These are phyloP conservation scores for Apiospora aurea DNA, from an alignment of 2,329 filamentous ascomycete species.

Conservation along the genomic window DNA sequence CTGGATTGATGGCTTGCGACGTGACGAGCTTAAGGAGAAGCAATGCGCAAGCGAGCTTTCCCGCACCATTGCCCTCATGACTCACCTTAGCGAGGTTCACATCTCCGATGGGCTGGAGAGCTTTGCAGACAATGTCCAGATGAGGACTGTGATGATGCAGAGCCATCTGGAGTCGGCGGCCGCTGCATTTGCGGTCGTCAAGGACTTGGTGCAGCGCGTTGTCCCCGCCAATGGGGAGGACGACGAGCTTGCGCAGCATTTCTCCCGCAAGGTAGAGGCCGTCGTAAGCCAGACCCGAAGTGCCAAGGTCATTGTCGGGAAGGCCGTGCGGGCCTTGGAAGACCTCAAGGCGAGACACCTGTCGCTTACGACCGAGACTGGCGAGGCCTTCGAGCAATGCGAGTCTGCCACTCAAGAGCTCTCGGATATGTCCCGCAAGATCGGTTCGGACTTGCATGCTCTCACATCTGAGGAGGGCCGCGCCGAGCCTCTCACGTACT, in stretches of 20 bases:
- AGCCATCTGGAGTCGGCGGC: conserved; percentile 83
- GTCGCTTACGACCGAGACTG: conserved; percentile 72
- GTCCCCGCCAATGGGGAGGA: conserved; percentile 65
- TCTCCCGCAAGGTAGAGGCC: conserved; percentile 73
- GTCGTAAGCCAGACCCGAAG: conserved; percentile 80
- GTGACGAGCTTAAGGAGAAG: conserved; percentile 85
- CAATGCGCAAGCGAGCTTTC: conserved; percentile 83
- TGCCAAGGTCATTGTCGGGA: conserved; percentile 82
- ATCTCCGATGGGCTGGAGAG: conserved; percentile 73
- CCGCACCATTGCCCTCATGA: conserved; percentile 83
- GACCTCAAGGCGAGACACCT: conserved; percentile 80
- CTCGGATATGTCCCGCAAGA: conserved; percentile 68
- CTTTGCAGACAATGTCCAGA: conserved; percentile 81
- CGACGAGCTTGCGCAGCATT: conserved; percentile 71
- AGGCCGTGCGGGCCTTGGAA: conserved; percentile 77
- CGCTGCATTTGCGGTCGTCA: conserved; percentile 68
- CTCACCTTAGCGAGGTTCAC: conserved; percentile 84
- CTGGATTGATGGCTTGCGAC: conserved; percentile 85
- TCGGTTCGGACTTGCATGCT: conserved; percentile 70
- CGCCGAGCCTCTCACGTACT: conserved; percentile 69
- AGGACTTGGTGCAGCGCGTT: conserved; percentile 71
- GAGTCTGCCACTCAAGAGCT: conserved; percentile 71
- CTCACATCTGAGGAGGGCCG: conserved; percentile 77
- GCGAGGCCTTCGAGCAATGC: conserved; percentile 73
- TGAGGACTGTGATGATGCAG: conserved; percentile 78